Evolutionary conservation across 2,329 filamentous ascomycete species (phyloP).

Genomic region (Trichoderma sp.): DNA sequence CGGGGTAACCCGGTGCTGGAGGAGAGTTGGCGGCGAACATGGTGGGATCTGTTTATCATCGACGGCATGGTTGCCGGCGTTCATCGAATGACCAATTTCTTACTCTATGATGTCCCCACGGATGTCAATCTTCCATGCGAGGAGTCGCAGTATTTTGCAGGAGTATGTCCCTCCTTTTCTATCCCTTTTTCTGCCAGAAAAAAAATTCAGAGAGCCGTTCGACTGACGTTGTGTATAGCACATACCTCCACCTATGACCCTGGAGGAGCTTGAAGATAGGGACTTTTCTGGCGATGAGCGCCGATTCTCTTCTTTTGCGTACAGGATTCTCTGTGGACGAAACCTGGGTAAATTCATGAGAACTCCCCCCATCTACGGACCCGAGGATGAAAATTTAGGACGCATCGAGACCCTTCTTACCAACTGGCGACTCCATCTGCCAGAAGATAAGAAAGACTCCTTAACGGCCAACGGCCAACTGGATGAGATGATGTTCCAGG

Average conservation of each 20-base stretch:
- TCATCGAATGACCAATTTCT: conserved; percentile 70
- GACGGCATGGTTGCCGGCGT: conserved; percentile 85
- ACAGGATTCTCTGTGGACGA: conserved; percentile 78
- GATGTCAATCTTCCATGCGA: conserved; percentile 81
- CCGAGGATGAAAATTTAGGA: conserved; percentile 57
- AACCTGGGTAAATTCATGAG: conserved; percentile 78
- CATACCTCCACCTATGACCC: conserved; percentile 62
- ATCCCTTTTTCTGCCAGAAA: neutral
- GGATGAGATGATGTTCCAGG: conserved; percentile 92
- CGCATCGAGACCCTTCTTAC: conserved; percentile 58
- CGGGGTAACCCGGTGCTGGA: conserved; percentile 69
- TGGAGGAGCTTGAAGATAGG: conserved; percentile 75
- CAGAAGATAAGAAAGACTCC: conserved; percentile 70
- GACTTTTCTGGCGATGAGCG: conserved; percentile 73
- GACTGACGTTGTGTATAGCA: conserved; percentile 44
- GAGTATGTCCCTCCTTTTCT: conserved; percentile 45
- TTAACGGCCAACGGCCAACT: conserved; percentile 70
- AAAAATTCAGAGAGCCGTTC: no score
- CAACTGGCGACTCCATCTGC: conserved; percentile 82
- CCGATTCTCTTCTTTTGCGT: conserved; percentile 81
- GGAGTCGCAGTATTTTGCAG: conserved; percentile 69
- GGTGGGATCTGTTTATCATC: conserved; percentile 84
- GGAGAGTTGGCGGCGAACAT: conserved; percentile 85
- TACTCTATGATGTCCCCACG: conserved; percentile 67
- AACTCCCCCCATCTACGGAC: conserved; percentile 54